Percentiles rank a stretch among this genome's conserved stretches.
phyloP scores from a whole-genome alignment of 805 yeast species.

The Jamesozyma spencerorum region DNA sequence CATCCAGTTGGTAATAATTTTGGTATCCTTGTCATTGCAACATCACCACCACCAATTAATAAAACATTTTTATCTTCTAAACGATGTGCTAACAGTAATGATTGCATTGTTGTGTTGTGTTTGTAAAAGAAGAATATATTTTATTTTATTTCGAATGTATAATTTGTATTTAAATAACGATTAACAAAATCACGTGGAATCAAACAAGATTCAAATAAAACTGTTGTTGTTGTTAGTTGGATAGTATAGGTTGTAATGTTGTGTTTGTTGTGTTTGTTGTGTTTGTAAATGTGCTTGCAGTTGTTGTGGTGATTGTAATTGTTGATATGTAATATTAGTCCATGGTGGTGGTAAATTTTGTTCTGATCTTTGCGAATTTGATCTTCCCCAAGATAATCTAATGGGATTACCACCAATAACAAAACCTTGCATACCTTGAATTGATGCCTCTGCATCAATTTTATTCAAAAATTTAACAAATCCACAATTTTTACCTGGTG shows the following conservation, averaged over 20 bases:
- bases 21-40: conserved; percentile 24
- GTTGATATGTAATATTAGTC: no score
- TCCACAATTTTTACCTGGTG: conserved; percentile 74
- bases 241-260: no score
- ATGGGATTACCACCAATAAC: conserved; percentile 66
- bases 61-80: conserved; percentile 19
- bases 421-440: conserved; percentile 71
- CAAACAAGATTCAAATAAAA: no score
- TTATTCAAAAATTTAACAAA: conserved; percentile 59
- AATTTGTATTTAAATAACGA: no score
- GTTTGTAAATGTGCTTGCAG: no score
- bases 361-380: no score
- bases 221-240: no score
- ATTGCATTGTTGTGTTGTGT: conserved; percentile 6
- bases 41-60: conserved; percentile 31
- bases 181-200: no score
- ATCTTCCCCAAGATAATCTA: conserved; percentile 67
- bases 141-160: no score
- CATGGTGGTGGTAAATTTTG: neutral
- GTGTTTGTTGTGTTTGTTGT: no score
- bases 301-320: no score
- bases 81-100: conserved; percentile 26
- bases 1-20: conserved; percentile 29
- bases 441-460: conserved; percentile 70
- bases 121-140: no score